Evolutionary conservation across 129 eudicot genomes (phyloP).

Genomic region (Escallonia herrerae): DNA sequence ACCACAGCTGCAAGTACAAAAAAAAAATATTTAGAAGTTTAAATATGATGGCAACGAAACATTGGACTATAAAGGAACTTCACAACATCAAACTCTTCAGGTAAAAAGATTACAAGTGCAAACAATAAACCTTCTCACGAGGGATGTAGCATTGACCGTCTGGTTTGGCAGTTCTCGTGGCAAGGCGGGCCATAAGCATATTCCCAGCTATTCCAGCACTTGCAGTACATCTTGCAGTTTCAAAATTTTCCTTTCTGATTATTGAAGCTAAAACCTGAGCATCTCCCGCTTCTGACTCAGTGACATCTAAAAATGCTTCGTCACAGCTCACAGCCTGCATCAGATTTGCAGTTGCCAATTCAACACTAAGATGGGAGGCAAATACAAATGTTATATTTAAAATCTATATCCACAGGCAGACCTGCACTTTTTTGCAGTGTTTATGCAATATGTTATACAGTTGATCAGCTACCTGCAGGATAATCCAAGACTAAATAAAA

Average conservation of each 20-base stretch:
- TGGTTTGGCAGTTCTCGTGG: slow-evolving; percentile 89
- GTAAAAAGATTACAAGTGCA: background rate
- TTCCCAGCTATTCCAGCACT: slow-evolving; percentile 85
- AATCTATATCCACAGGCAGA: slow-evolving; percentile 8
- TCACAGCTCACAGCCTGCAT: slow-evolving; percentile 96
- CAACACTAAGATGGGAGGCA: background rate
- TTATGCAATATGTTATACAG: slow-evolving; percentile 81
- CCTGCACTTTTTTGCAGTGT: slow-evolving; percentile 93
- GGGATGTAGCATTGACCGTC: slow-evolving; percentile 82
- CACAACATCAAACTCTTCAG: background rate
- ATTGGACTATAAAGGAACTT: background rate
- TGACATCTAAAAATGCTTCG: slow-evolving; percentile 84
- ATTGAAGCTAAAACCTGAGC: slow-evolving; percentile 59
- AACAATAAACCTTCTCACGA: slow-evolving; percentile 47
- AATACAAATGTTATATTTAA: background rate
- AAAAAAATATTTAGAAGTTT: background rate
- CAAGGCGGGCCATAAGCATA: slow-evolving; percentile 92
- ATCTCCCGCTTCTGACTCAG: slow-evolving; percentile 56
- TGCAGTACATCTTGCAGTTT: slow-evolving; percentile 82
- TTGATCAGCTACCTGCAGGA: slow-evolving; percentile 88
- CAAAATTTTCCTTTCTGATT: slow-evolving; percentile 71
- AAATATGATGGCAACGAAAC: background rate
- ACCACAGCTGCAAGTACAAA: background rate
- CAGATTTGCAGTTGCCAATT: slow-evolving; percentile 7
- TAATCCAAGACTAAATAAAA: background rate